Conservation (phyloP, 1,139 yeast genomes). For the Debaryomyces nepalensis region DNA sequence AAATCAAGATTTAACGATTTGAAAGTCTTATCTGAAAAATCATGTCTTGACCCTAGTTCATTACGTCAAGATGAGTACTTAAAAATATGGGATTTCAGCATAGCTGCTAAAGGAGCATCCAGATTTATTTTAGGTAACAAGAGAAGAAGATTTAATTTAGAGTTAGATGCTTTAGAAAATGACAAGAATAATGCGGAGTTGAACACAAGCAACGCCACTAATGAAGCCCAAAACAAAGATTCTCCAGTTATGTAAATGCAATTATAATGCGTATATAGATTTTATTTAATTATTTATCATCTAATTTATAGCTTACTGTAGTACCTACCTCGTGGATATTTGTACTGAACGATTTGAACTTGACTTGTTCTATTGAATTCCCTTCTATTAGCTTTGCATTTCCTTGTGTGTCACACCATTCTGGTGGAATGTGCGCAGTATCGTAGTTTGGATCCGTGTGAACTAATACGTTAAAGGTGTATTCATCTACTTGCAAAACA, state of each 20-base stretch:
- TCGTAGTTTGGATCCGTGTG: slow-evolving; percentile 76
- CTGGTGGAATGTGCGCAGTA: slow-evolving; percentile 60
- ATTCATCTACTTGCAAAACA: slow-evolving; percentile 63
- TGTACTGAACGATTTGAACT: slow-evolving; percentile 72
- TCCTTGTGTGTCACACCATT: slow-evolving; percentile 79
- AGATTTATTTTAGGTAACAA: slow-evolving; percentile 60
- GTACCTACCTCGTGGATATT: slow-evolving; percentile 75
- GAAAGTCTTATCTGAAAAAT: slow-evolving; percentile 38
- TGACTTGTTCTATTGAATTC: slow-evolving; percentile 64
- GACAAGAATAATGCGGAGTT: slow-evolving; percentile 4
- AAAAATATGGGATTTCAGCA: slow-evolving; percentile 50
- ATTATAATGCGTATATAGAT: slow-evolving; percentile 1
- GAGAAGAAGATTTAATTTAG: slow-evolving; percentile 46
- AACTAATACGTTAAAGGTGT: slow-evolving; percentile 86
- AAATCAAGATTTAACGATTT: slow-evolving; percentile 50
- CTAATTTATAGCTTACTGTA: slow-evolving; percentile 66
- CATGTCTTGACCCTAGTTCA: slow-evolving; percentile 45
- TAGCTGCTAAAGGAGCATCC: slow-evolving; percentile 52
- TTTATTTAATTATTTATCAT: slow-evolving; percentile 15
- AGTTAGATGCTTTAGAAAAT: slow-evolving; percentile 21
- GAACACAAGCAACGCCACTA: neutral
- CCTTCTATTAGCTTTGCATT: slow-evolving; percentile 62
- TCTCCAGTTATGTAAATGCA: slow-evolving; percentile 1
- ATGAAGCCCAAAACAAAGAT: neutral
- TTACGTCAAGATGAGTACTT: slow-evolving; percentile 53